A percentile compares a stretch with the other conserved stretches of the same genome.
These are phyloP conservation scores for Aspergillus olivimuriae DNA, from an alignment of 495 filamentous ascomycete species.

Conservation along the genomic window DNA sequence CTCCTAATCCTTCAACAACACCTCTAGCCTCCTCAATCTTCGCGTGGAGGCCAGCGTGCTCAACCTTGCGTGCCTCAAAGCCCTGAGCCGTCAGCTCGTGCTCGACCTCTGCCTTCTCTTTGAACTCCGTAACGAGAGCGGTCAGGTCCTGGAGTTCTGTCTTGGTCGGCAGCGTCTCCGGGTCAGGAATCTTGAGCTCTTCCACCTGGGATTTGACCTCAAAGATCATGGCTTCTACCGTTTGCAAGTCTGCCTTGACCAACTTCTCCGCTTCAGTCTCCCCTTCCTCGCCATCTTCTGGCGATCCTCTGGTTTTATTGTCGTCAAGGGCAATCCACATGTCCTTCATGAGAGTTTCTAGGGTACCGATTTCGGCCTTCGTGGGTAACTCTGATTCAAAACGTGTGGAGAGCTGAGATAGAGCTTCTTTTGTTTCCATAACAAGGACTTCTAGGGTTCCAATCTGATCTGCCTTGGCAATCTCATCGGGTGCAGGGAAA, in stretches of 20 bases:
- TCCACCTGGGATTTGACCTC: conserved; percentile 73
- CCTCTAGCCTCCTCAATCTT: conserved; percentile 53
- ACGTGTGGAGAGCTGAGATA: conserved; percentile 52
- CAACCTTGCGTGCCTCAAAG: conserved; percentile 68
- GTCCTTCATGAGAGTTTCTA: conserved; percentile 72
- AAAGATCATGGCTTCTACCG: conserved; percentile 67
- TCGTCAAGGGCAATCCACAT: conserved; percentile 68
- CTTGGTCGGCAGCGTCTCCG: conserved; percentile 56
- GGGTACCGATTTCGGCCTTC: conserved; percentile 68
- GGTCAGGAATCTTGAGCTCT: conserved; percentile 60
- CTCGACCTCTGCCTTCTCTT: conserved; percentile 59
- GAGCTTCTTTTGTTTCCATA: conserved; percentile 61
- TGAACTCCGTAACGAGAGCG: conserved; percentile 63
- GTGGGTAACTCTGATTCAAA: conserved; percentile 58
- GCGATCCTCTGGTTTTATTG: conserved; percentile 53
- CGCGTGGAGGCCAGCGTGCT: conserved; percentile 52
- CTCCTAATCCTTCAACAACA: too few relatives aligned
- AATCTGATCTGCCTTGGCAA: conserved; percentile 71
- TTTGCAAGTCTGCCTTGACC: conserved; percentile 72
- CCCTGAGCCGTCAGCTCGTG: conserved; percentile 69
- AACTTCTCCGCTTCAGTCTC: conserved; percentile 60
- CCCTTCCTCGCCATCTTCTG: too few relatives aligned
- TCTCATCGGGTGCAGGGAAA: conserved; percentile 51
- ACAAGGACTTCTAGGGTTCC: conserved; percentile 65
- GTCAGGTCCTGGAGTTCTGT: conserved; percentile 58